Percentiles rank a stretch among this genome's conserved stretches.
Conservation (phyloP, 192 early-diverging fungal genomes). For the Paraglomus occultum region DNA sequence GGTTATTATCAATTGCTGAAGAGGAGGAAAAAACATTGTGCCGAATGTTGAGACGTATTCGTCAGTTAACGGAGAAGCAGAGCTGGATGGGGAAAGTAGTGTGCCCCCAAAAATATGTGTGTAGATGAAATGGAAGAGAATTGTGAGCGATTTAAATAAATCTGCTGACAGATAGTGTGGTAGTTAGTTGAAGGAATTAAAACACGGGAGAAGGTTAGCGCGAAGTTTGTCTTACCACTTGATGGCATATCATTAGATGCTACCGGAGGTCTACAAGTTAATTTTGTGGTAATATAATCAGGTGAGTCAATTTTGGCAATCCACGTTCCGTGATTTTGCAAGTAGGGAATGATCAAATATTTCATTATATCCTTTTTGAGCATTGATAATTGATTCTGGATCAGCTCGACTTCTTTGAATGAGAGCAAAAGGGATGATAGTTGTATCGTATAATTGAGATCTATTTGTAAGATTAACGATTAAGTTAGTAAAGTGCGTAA, state of each 20-base stretch:
- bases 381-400: constrained; percentile 24
- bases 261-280: not conserved
- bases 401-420: constrained; percentile 6
- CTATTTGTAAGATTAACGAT: not conserved
- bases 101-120: constrained; percentile 24
- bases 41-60: constrained; percentile 23
- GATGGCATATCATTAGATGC: too few relatives aligned
- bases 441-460: not conserved
- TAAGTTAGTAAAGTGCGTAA: not conserved
- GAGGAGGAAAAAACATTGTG: constrained; percentile 16
- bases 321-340: constrained; percentile 18
- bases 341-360: constrained; percentile 20
- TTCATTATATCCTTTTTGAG: constrained; percentile 31
- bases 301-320: constrained; percentile 7
- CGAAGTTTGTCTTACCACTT: too few relatives aligned
- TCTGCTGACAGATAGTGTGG: too few relatives aligned
- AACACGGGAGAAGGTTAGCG: too few relatives aligned
- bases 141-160: constrained; percentile 3
- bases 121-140: constrained; percentile 25
- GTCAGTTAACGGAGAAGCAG: constrained; percentile 8
- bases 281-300: constrained; percentile 2
- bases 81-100: not conserved
- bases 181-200: too few relatives aligned
- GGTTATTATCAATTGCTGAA: constrained; percentile 32
- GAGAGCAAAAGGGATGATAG: constrained; percentile 26